Conservation (phyloP, 768 basidiomycete species). For the Pleurotus tuber-regium region DNA sequence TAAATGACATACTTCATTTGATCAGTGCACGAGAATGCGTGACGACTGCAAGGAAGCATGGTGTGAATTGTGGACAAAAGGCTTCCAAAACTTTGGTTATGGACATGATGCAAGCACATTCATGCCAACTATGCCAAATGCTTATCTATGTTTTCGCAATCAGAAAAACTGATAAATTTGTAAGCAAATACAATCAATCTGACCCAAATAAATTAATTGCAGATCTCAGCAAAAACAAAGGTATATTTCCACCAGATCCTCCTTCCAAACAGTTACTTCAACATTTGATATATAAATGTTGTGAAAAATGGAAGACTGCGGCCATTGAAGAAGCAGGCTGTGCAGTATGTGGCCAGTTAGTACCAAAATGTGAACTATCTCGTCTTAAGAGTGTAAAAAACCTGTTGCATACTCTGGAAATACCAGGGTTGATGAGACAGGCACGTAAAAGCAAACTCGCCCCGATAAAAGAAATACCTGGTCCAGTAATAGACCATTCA, state of each 20-base stretch:
- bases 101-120: neutral
- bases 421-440: constrained; percentile 5
- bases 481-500: constrained; percentile 13
- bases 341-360: constrained; percentile 16
- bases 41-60: neutral
- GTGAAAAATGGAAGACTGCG: no score
- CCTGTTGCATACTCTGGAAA: constrained; percentile 4
- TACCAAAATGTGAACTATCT: constrained; percentile 6
- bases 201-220: neutral
- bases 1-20: neutral
- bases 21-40: neutral
- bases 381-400: constrained; percentile 9
- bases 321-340: constrained; percentile 15
- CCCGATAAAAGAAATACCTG: constrained; percentile 12
- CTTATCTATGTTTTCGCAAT: neutral
- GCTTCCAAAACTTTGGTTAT: neutral
- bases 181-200: neutral
- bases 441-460: constrained; percentile 3
- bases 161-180: neutral
- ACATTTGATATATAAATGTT: no score
- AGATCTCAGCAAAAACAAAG: neutral
- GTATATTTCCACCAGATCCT: neutral
- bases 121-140: neutral
- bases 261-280: no score
- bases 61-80: neutral